Evolutionary conservation across 805 yeast genomes (phyloP), one percentile per base, ranked within the genome.

Genomic region (Metschnikowia lochheadii): DNA sequence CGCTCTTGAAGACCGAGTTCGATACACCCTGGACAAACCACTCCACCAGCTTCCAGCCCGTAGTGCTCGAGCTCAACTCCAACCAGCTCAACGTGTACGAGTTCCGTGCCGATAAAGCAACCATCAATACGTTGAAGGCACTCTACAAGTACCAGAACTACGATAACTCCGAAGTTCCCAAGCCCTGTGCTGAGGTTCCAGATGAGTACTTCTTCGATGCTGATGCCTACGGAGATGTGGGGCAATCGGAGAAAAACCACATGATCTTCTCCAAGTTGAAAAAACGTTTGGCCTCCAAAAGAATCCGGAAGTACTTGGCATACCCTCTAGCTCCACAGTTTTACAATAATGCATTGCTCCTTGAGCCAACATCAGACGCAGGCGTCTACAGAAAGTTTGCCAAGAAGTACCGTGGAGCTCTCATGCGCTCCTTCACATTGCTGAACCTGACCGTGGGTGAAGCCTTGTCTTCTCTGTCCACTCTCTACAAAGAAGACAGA

Each of bases 61-160:
- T 73, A 17, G 54, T 70, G 21, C 58, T 70, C 21, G 76, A 72
- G 53, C 55, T 73, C 34, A 72, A 71, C 54, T 66, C 73, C 37
- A 73, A 74, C 17, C 76, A 73, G 52, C 60, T 73, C 32, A 64
- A 64, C 32, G 46, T 73, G 5, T 66, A 69, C 51, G 60, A 59
- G 36, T 53, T 73, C 17, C 53, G 56, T 10, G 58, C 63, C 8
- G 63, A 62, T 8, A 62, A 57, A 23, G 50, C 54, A 32, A 52
- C 64, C 13, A 41, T 48, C 5, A 55, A 61, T n/a, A 47, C 65
- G 7, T 56, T 73, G n/a, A 49, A 65, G 41, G 62, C 66, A 29
- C 59, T 73, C n/a, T 73, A 61, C 60, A 58, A 56, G 40, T 61
- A 63, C 44, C 60, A 58, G 17, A 71, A 72, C 53, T 59, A 56